A percentile compares a stretch with the other conserved stretches of the same genome.
These are phyloP conservation scores for Cutaneotrichosporon mucoides DNA, from an alignment of 1,284 basidiomycete genomes.

Conservation along the genomic window DNA sequence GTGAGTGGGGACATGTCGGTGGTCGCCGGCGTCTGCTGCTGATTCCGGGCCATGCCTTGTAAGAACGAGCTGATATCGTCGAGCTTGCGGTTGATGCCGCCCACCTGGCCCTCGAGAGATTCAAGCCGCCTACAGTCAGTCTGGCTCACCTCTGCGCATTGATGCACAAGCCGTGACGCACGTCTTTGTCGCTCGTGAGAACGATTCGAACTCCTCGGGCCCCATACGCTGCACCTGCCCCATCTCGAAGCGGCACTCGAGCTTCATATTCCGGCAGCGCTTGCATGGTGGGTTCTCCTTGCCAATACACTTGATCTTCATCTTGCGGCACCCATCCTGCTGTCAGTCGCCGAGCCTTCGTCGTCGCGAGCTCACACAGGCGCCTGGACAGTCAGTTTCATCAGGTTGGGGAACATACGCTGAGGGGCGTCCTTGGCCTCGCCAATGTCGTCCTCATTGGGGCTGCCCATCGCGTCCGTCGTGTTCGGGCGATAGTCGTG, in stretches of 20 bases:
- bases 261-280: constrained; percentile 20
- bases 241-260: constrained; percentile 20
- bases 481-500: neutral
- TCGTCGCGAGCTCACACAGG: neutral
- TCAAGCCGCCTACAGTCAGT: constrained; percentile 8
- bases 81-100: constrained; percentile 7
- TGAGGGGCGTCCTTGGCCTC: constrained; percentile 1
- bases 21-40: constrained; percentile 1
- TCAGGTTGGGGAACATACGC: neutral
- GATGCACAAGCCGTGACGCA: neutral
- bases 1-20: neutral
- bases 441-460: neutral
- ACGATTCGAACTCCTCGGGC: constrained; percentile 7
- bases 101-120: constrained; percentile 10
- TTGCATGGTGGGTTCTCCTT: constrained; percentile 29
- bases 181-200: neutral
- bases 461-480: neutral
- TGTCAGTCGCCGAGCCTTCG: neutral
- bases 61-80: constrained; percentile 10
- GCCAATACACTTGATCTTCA: constrained; percentile 26
- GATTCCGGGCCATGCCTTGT: neutral
- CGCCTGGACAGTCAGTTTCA: constrained; percentile 1
- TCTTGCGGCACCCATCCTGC: constrained; percentile 24
- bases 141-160: neutral
- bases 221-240: constrained; percentile 2